phyloP scores from a whole-genome alignment of 1,284 basidiomycete species.

The Porogramme epimiltina region DNA sequence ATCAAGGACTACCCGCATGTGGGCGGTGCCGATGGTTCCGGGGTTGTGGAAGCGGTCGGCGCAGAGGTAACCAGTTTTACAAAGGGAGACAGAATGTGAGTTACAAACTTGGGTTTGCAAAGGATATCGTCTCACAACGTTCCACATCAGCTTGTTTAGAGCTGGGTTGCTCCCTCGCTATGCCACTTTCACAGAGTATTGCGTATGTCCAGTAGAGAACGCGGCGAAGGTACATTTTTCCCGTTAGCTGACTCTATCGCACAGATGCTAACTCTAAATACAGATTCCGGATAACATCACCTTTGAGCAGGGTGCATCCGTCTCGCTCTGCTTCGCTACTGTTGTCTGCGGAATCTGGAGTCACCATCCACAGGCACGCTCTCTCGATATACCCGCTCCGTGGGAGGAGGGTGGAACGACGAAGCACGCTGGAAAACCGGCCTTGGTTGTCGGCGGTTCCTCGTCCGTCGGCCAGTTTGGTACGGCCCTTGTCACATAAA shows the following conservation, averaged over 20 bases:
- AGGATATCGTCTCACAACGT: too few relatives aligned
- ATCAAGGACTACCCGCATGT: slow-evolving; percentile 35
- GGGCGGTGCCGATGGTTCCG: slow-evolving; percentile 49
- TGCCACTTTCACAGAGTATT: too few relatives aligned
- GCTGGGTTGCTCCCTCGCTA: too few relatives aligned
- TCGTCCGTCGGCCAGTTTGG: slow-evolving; percentile 46
- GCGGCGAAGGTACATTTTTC: too few relatives aligned
- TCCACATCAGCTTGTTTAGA: too few relatives aligned
- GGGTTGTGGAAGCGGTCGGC: slow-evolving; percentile 47
- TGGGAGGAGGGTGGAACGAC: slow-evolving; percentile 34
- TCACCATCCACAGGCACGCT: slow-evolving; percentile 26
- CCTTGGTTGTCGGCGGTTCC: slow-evolving; percentile 47
- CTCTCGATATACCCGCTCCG: slow-evolving; percentile 32
- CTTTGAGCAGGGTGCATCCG: too few relatives aligned
- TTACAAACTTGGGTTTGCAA: too few relatives aligned
- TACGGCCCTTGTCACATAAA: slow-evolving; percentile 16
- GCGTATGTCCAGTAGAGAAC: too few relatives aligned
- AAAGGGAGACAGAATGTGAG: slow-evolving; percentile 52
- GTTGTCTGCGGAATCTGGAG: slow-evolving; percentile 30
- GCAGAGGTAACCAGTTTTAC: slow-evolving; percentile 39
- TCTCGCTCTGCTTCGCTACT: slow-evolving; percentile 30
- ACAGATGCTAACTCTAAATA: too few relatives aligned
- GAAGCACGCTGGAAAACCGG: slow-evolving; percentile 39
- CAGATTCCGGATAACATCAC: too few relatives aligned
- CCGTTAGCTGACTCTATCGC: too few relatives aligned